Base-by-base conservation (phyloP, 192 early-diverging fungal genomes). In the Coemansia sp. region DNA sequence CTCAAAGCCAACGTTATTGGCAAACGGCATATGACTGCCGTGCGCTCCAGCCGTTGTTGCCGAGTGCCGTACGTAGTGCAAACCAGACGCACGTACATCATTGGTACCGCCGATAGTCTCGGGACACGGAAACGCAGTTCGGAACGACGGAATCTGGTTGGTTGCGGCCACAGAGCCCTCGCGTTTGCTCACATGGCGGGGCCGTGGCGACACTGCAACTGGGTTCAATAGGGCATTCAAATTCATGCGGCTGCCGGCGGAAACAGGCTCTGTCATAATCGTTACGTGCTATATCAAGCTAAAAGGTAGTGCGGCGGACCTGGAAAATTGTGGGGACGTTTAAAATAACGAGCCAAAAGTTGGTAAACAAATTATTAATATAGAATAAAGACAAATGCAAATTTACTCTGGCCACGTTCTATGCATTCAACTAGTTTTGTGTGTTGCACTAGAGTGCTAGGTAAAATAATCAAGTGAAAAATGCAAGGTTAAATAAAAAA, bases 201-300 rank as follows among this genome's bases (percentile, higher is more conserved):
- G 61, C n/a, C 8, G 17, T 4, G 61, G 61, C 5, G 61, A 53
- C 16, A 51, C 48, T 2, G 61, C 23, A 12, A 37, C 35, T 3
- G 61, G 35, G 61, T 62, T 62, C 31, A 62, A 12, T 21, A 62
- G 10, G 38, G 49, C 29, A 14, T 37, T 62, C 27, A 62, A 8
- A 25, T 29, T 22, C 49, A 62, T 62, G 38, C 61, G 61, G 35
- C 61, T 19, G 35, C 47, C 16, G 6, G 48, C 6, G 43, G 21
- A 21, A 3, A 21, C 51, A 17, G 23, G 51, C 51, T 52, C 51
- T 10, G 51, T 23, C 23, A 52, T 52, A 52, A 52, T 52, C 41
- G 41, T 45, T 45, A n/a, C 5, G 41, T 45, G 41, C 16, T 12
- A 45, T 45, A 45, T 45, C 41, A n/a, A 45, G 11, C 31, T 45